phyloP scores from a whole-genome alignment of 495 filamentous ascomycete genomes.

The Penicillium pulvis region DNA sequence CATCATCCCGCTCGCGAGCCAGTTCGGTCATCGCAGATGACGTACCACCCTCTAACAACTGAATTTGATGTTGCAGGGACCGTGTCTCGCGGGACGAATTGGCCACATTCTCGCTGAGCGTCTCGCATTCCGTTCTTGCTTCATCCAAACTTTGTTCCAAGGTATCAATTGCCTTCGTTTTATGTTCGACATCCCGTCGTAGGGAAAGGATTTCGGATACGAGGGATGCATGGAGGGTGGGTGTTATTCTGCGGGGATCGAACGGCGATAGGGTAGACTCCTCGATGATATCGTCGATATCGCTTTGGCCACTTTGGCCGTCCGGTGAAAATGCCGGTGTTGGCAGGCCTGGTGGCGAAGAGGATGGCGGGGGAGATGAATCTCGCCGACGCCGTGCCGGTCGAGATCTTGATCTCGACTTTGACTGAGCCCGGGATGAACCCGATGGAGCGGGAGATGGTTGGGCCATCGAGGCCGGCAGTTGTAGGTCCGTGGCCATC shows the following conservation, averaged over 20 bases:
- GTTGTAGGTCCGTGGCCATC: conserved; percentile 33
- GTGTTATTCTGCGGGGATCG: conserved; percentile 90
- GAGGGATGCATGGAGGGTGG: conserved; percentile 90
- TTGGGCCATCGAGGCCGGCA: conserved; percentile 31
- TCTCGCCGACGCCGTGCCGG: conserved; percentile 55
- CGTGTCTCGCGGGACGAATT: conserved; percentile 71
- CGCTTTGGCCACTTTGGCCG: conserved; percentile 41
- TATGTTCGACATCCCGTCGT: conserved; percentile 85
- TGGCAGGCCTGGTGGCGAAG: conserved; percentile 64
- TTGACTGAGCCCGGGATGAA: conserved; percentile 65
- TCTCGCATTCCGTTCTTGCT: conserved; percentile 71
- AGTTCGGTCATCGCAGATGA: conserved; percentile 81
- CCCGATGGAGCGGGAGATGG: conserved; percentile 67
- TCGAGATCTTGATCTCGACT: conserved; percentile 42
- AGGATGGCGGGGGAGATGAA: conserved; percentile 60
- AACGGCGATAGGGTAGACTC: conserved; percentile 78
- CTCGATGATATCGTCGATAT: conserved; percentile 61
- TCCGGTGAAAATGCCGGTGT: conserved; percentile 44
- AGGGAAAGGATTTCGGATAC: conserved; percentile 91
- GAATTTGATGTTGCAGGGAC: conserved; percentile 80
- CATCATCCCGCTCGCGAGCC: conserved; percentile 83
- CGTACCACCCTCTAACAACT: conserved; percentile 83
- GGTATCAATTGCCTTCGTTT: conserved; percentile 77
- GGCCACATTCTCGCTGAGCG: conserved; percentile 59
- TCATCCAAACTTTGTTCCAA: conserved; percentile 76